phyloP scores from a whole-genome alignment of 805 yeast genomes.

The Candida sphagnicola region DNA sequence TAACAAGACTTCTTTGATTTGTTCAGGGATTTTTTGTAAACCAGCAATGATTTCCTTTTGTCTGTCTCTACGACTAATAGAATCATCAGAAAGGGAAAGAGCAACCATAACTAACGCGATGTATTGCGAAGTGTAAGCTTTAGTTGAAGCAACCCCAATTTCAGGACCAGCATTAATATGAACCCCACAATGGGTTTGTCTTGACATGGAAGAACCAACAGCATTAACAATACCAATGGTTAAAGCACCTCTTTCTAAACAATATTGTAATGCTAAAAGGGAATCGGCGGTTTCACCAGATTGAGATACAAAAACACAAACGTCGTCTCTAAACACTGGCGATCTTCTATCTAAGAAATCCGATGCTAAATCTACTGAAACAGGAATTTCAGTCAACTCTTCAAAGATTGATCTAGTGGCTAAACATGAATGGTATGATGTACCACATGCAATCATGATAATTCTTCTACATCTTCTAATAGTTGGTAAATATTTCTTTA shows the following conservation, averaged over 20 bases:
- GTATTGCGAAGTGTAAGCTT: constrained; percentile 97
- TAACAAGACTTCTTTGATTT: constrained; percentile 71
- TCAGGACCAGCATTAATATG: constrained; percentile 99
- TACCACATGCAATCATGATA: constrained; percentile 99
- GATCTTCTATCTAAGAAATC: constrained; percentile 92
- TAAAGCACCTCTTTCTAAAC: constrained; percentile 94
- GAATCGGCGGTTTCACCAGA: constrained; percentile 99
- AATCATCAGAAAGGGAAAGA: constrained; percentile 87
- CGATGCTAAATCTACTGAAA: constrained; percentile 86
- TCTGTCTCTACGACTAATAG: constrained; percentile 70
- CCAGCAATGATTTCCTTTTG: constrained; percentile 86
- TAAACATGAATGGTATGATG: constrained; percentile 96
- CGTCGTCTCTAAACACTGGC: constrained; percentile 98
- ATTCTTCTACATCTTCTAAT: constrained; percentile 93
- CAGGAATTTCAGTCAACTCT: constrained; percentile 94
- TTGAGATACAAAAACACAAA: constrained; percentile 96
- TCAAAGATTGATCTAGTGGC: constrained; percentile 96
- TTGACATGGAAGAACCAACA: constrained; percentile 95
- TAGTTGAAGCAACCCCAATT: constrained; percentile 98
- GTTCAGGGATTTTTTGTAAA: constrained; percentile 75
- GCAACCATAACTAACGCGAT: constrained; percentile 98
- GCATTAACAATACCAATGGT: constrained; percentile 97
- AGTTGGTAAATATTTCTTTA: constrained; percentile 76
- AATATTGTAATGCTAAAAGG: constrained; percentile 89
- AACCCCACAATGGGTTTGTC: constrained; percentile 98